Evolutionary conservation across 1,139 yeast genomes (phyloP), one percentile per base, ranked within the genome.

Genomic region (Trichomonascaceae sp.): DNA sequence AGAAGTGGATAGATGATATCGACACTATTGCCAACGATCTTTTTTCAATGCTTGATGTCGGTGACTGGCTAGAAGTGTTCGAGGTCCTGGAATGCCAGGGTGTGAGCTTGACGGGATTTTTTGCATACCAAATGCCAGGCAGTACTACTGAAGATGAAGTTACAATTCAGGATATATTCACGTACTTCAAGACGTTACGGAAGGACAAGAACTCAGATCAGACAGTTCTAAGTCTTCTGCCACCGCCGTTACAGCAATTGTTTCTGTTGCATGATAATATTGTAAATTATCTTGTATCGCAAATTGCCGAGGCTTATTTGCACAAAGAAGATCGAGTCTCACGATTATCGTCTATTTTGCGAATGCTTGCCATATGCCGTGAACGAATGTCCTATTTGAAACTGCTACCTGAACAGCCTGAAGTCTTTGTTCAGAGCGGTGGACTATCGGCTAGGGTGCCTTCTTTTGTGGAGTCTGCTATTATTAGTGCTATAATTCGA

Each of bases 401-500:
- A 57, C 75, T 84, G 53, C 84, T 85, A 65, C 36, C 47, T 20
- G 72, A 70, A 0, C 69, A 68, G 6, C 51, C 56, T 13, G 45
- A 20, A 12, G 50, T 32, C 22, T 63, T 60, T 27, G 20, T 19
- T 19, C 27, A 13, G n/a, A 19, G 44, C 24, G 52, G 39, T 10
- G 68, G 69, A 6, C 63, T 75, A 2, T 74, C 81, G 0, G 78
- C 84, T 10, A 80, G 79, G 57, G 82, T 91, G 24, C 97, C 98
- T 1, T 85, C 96, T 1, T 85, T 91, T 66, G 76, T 93, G 55
- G 98, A 91, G 66, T 78, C 91, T 5, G 91, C 96, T 6, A 75
- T 91, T 43, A 75, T 82, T 0, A 83, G 87, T 60, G 91, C 91
- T 0, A 79, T 91, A 22, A 74, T 88, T 49, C 77, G 91, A 1